Evolutionary conservation across 805 yeast species (phyloP), one percentile per base, ranked within the genome.

Genomic region (Henningerozyma blattae): DNA sequence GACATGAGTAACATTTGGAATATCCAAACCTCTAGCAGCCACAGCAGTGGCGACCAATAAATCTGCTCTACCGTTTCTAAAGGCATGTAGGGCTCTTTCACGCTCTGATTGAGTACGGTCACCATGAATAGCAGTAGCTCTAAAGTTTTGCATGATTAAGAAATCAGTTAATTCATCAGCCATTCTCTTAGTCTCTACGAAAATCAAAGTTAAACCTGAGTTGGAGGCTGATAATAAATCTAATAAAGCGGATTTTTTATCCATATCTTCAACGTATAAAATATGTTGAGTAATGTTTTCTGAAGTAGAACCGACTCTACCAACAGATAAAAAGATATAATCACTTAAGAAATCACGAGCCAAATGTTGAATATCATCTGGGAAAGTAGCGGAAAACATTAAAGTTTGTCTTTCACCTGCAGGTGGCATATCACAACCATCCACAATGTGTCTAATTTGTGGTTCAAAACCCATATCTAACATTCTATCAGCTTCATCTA

Each of bases 381-480:
- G 98, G 94, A 91, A 91, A 44, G 99, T 91, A 50, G 98, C 99
- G 26, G 95, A 84, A 67, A 91, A 91, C 94, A 91, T 84, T 54
- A 91, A 75, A 27, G 99, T 91, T 68, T 91, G 98, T 69, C 99
- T 81, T 52, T 80, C 72, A 40, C 72, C 67, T 37, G 83, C 93
- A 45, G 69, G 77, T 42, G 99, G 96, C 98, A 91, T 91, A 61
- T 86, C 97, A 70, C 93, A 87, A 47, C 82, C 94, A 64, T 89
- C 93, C 42, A 91, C 98, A 56, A 91, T 89, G 61, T 86, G 82
- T 75, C 98, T 84, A 59, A 91, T 91, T 72, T 91, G 98, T 46
- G 96, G 96, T 70, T 91, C 98, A 68, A 91, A 91, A 74, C 98
- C 98, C 97, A 91, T 91, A 76, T 91, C 98, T 67, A 91, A 77